A percentile compares a stretch with the other conserved stretches of the same genome.
phyloP scores from a whole-genome alignment of 2,329 filamentous ascomycete genomes.

The Aulographum hederae region DNA sequence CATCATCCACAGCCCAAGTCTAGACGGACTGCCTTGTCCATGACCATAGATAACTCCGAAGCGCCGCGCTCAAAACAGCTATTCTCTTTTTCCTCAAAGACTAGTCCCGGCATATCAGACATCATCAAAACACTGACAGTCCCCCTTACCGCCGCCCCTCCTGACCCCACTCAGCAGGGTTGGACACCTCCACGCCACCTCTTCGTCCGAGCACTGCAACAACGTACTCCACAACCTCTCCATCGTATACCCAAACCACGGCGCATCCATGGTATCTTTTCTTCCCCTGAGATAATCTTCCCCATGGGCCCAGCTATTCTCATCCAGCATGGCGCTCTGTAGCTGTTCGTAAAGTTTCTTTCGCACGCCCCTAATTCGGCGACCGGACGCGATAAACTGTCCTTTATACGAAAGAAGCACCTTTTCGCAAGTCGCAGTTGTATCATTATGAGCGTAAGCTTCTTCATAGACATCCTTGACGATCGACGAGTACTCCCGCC shows the following conservation, averaged over 20 bases:
- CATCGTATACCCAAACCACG: conserved; percentile 17
- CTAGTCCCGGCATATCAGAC: too few relatives aligned
- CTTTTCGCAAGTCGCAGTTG: conserved; percentile 10
- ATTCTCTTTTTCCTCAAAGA: too few relatives aligned
- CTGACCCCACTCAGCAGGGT: conserved; percentile 9
- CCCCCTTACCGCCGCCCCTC: conserved; percentile 6
- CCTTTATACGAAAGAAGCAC: conserved; percentile 25
- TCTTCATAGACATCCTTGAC: conserved; percentile 18
- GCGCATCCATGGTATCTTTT: conserved; percentile 12
- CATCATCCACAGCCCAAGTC: too few relatives aligned
- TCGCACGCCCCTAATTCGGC: conserved; percentile 20
- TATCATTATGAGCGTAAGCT: conserved; percentile 9
- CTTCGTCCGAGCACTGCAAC: conserved; percentile 14
- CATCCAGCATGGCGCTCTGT: conserved; percentile 9
- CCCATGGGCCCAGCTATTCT: conserved; percentile 12
- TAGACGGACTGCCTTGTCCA: too few relatives aligned
- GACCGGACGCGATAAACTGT: conserved; percentile 27
- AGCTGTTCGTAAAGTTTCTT: conserved; percentile 18
- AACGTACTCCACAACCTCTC: conserved; percentile 20
- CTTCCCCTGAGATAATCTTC: conserved; percentile 7
- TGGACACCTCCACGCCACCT: conserved; percentile 10
- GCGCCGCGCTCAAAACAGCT: too few relatives aligned
- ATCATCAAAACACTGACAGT: conserved; percentile 11
- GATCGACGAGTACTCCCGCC: conserved; percentile 19
- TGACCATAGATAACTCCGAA: too few relatives aligned